Conservation (phyloP, 2,329 filamentous ascomycete genomes). For the Fusarium robinianum region DNA sequence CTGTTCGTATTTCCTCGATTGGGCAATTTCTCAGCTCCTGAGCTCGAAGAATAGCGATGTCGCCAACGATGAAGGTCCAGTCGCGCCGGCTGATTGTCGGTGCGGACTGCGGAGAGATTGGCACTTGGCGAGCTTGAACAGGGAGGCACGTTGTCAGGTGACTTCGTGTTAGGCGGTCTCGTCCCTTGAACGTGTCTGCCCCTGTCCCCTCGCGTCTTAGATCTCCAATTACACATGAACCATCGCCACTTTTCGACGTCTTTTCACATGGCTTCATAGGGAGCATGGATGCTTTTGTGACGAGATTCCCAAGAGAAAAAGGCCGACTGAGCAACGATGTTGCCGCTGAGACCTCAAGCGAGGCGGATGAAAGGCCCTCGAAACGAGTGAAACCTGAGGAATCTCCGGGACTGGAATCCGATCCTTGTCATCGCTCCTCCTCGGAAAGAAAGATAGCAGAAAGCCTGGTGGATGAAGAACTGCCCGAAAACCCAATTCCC, state of each 20-base stretch:
- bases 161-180: conserved; percentile 41
- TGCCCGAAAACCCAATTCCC: conserved; percentile 23
- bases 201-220: conserved; percentile 24
- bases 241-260: not conserved
- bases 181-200: conserved; percentile 19
- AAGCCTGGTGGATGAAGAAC: conserved; percentile 18
- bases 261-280: conserved; percentile 13
- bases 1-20: conserved; percentile 8
- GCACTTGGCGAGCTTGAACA: not conserved
- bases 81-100: conserved; percentile 37
- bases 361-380: conserved; percentile 31
- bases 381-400: conserved; percentile 42
- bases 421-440: conserved; percentile 29
- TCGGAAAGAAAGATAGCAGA: conserved; percentile 7
- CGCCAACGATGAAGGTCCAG: conserved; percentile 2
- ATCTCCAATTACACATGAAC: not conserved
- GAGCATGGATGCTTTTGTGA: conserved; percentile 48
- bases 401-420: conserved; percentile 27
- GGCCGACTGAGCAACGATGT: conserved; percentile 12
- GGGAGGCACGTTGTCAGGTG: conserved; percentile 41
- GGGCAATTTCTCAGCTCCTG: conserved; percentile 7
- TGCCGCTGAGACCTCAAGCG: conserved; percentile 10
- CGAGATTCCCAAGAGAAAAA: conserved; percentile 34
- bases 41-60: conserved; percentile 1
- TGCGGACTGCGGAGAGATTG: no score